phyloP scores from a whole-genome alignment of 306 rosid genomes.

The Begonia loranthoides region DNA sequence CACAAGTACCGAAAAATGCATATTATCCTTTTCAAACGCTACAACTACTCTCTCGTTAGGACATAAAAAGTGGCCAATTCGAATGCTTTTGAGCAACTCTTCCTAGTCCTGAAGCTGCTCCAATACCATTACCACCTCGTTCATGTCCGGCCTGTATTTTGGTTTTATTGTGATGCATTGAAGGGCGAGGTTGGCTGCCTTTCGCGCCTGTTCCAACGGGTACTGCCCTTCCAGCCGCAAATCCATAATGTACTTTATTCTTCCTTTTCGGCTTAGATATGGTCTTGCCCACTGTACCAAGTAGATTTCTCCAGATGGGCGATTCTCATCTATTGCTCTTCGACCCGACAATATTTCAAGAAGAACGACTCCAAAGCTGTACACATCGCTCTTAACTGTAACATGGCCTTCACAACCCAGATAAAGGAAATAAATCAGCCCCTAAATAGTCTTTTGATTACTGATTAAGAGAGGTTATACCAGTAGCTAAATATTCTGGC shows the following conservation, averaged over 20 bases:
- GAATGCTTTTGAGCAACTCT: neutral
- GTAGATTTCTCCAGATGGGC: constrained; percentile 53
- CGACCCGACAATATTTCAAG: constrained; percentile 68
- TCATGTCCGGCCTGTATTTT: constrained; percentile 66
- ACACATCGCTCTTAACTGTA: constrained; percentile 73
- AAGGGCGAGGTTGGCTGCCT: constrained; percentile 44
- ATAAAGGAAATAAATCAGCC: neutral
- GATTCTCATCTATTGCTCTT: constrained; percentile 57
- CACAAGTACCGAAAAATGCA: no score
- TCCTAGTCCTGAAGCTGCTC: constrained; percentile 47
- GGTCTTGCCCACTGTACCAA: constrained; percentile 86
- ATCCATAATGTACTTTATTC: constrained; percentile 52
- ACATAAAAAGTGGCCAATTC: no score
- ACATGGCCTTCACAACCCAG: constrained; percentile 56
- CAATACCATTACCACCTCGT: constrained; percentile 45
- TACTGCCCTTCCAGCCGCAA: constrained; percentile 66
- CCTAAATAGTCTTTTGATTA: no score
- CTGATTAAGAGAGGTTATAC: constrained; percentile 16
- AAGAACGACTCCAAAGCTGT: constrained; percentile 91
- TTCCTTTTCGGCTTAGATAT: constrained; percentile 53
- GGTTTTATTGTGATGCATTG: constrained; percentile 59
- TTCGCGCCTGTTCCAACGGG: constrained; percentile 34
- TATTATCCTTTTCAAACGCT: no score
- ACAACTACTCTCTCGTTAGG: no score
- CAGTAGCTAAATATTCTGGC: constrained; percentile 93